A percentile compares a stretch with the other conserved stretches of the same genome.
Evolutionary conservation across 208 protist genomes (phyloP).

Genomic region (Borovskyia barvae): DNA sequence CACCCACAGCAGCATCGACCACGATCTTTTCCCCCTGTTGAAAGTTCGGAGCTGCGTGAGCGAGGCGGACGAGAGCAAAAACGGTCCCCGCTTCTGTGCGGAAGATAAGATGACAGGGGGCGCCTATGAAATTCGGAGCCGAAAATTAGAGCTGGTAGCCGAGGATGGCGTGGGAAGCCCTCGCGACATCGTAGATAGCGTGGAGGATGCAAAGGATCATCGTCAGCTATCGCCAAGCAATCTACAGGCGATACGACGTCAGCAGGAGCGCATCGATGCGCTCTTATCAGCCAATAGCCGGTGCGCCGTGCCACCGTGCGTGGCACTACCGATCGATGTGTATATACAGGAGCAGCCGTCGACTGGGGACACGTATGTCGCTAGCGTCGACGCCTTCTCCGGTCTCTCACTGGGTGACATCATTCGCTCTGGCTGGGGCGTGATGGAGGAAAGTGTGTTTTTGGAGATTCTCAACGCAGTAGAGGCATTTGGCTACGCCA

Average conservation of each 20-base stretch:
- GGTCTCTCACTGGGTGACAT: conserved; percentile 81
- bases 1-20: conserved; percentile 32
- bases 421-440: conserved; percentile 72
- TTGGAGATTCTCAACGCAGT: conserved; percentile 62
- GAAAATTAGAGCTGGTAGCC: conserved; percentile 12
- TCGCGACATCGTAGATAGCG: background rate
- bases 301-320: conserved; percentile 24
- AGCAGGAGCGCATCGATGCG: conserved; percentile 51
- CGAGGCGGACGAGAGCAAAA: conserved; percentile 67
- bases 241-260: conserved; percentile 3
- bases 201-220: background rate
- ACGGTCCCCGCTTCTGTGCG: conserved; percentile 74
- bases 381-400: conserved; percentile 60
- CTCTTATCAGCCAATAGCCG: conserved; percentile 35
- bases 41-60: conserved; percentile 68
- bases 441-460: conserved; percentile 73
- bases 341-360: conserved; percentile 60
- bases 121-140: conserved; percentile 71
- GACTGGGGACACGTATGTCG: conserved; percentile 50
- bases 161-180: background rate
- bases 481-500: conserved; percentile 56
- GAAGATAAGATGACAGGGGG: conserved; percentile 66
- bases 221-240: conserved; percentile 5
- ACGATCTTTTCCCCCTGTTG: conserved; percentile 70
- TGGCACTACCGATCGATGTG: conserved; percentile 61